Evolutionary conservation across 257 asterid genomes (phyloP), one percentile per base, ranked within the genome.

Genomic region (Solanum verrucosum): DNA sequence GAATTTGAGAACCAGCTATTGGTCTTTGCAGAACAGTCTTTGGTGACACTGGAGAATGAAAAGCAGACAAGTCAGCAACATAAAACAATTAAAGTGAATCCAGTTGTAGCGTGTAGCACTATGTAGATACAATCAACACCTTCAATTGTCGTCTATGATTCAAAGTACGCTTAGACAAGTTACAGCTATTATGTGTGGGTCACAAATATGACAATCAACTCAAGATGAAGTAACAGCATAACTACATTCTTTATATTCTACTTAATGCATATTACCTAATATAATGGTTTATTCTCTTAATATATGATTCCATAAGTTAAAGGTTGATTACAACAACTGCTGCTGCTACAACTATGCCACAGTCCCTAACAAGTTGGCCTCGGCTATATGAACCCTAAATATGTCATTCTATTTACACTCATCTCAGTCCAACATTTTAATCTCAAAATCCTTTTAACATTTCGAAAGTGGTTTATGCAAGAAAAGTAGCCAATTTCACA

Each of bases 1-100:
- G 91, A 83, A 96, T 89, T 89, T 94, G 98, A 89, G 98, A 96
- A 63, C 99, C 99, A 29, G 98, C 99, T 87, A 93, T 89, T 23
- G 99, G 99, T 89, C 96, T 94, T 89, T 87, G 94, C 84, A 94
- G 85, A 86, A 93, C 84, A 72, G 93, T 90, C 91, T 92, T 97
- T 77, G 96, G 93, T 9, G 94, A 85, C 79, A 95, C 98, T 95
- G 92, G 89, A 88, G 14, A 12, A 46, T 89, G 78, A 87, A 86
- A 60, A 63, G 81, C 85, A 86, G 29, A 86, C 67, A 87, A 46
- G 89, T 16, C 40, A 86, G 60, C 72, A 84, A 56, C 15, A 79
- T 27, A 10, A 44, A 44, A 27, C 35, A 49, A 33, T 37, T 59
- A 9, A 40, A 3, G 14, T 18, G 65, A 85, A 38, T 40, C 21